Percentiles rank a stretch among this genome's conserved stretches.
Conservation (phyloP, 2,329 filamentous ascomycete species). For the Alternaria arborescens region DNA sequence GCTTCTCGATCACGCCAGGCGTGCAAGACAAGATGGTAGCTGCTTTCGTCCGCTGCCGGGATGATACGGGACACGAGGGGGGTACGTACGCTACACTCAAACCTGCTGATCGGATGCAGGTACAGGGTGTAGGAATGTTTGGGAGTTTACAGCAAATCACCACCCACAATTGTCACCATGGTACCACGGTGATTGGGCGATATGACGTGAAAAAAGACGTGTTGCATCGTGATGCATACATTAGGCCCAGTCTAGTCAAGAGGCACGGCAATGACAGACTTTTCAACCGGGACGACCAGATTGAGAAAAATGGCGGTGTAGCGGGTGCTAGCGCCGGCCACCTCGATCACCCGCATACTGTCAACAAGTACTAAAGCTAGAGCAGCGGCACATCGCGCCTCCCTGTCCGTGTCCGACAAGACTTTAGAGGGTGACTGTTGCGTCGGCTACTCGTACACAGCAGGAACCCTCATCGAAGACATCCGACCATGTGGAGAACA, state of each 20-base stretch:
- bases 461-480: conserved; percentile 28
- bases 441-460: conserved; percentile 21
- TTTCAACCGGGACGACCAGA: conserved; percentile 10
- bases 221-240: conserved; percentile 9
- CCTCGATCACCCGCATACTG: conserved; percentile 17
- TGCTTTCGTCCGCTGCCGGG: conserved; percentile 26
- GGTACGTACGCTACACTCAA: conserved; percentile 10
- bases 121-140: conserved; percentile 15
- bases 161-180: neutral
- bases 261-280: conserved; percentile 19
- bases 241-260: conserved; percentile 4
- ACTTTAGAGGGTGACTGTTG: conserved; percentile 23
- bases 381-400: conserved; percentile 20
- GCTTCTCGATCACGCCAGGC: conserved; percentile 13
- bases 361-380: conserved; percentile 27
- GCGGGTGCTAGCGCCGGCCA: conserved; percentile 22
- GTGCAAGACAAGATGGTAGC: conserved; percentile 25
- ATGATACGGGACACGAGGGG: conserved; percentile 19
- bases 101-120: conserved; percentile 18
- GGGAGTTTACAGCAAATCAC: conserved; percentile 15
- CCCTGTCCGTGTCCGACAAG: conserved; percentile 25
- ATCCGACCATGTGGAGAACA: conserved; percentile 32
- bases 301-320: conserved; percentile 24
- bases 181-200: conserved; percentile 8
- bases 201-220: neutral